Conservation (phyloP, 2,329 filamentous ascomycete species). For the Ceratocystis albifundus region DNA sequence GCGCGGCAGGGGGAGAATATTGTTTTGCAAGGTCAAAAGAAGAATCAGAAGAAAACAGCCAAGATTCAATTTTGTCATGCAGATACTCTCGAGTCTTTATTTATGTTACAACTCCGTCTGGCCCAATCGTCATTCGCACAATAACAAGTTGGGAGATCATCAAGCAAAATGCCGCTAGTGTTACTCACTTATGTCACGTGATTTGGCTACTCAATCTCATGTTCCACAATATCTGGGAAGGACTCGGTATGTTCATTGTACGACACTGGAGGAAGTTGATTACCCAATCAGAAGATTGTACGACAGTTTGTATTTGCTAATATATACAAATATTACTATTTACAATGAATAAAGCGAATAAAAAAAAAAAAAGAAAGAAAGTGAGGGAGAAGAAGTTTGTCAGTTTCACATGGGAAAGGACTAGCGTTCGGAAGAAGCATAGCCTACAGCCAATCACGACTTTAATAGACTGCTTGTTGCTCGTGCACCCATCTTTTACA, state of each 20-base stretch:
- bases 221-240: neutral
- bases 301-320: neutral
- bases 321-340: neutral
- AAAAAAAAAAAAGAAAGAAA: neutral
- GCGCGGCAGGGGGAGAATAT: neutral
- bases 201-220: neutral
- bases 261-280: neutral
- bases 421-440: neutral
- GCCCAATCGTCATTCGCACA: no score
- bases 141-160: no score
- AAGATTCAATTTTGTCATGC: neutral
- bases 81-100: neutral
- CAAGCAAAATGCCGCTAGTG: no score
- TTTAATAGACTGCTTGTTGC: neutral
- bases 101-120: neutral
- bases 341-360: neutral
- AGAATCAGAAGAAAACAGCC: neutral
- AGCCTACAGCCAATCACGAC: neutral
- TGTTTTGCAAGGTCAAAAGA: neutral
- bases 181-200: neutral
- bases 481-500: neutral
- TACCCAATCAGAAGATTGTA: neutral
- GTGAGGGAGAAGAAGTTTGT: neutral
- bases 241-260: neutral
- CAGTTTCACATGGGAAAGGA: neutral